Base-by-base conservation (phyloP, 2,329 filamentous ascomycete species). In the Pseudocercospora cruenta region DNA sequence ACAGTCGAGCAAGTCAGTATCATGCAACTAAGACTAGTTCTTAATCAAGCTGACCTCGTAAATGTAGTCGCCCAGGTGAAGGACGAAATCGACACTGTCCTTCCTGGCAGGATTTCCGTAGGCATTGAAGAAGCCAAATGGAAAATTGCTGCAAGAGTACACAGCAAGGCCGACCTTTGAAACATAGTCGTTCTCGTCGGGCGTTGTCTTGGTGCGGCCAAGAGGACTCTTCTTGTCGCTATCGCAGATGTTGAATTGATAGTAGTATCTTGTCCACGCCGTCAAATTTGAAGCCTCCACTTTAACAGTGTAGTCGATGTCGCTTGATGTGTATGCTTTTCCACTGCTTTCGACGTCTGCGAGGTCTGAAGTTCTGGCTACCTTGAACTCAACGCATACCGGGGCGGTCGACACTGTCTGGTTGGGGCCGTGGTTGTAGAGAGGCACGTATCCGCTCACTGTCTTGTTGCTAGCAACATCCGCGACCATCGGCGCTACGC, bases 231-330 rank as follows among this genome's bases (percentile, higher is more conserved):
- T 85, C 60, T 85, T 87, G 63, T 86, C 80, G 0, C 88, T 90
- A 61, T 82, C 80, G 73, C 90, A 93, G 31, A 92, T 83, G 22
- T 80, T 86, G 79, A 92, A 93, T 71, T 90, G 89, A 72, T 91
- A 91, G 72, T 85, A 89, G 76, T 92, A 91, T 1, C 81, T 83
- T 0, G 88, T 91, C 72, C 87, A 90, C 0, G 90, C 83, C 60
- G 85, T 79, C 47, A 92, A 76, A 14, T 85, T 84, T 58, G 78
- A 83, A 1, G 90, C 90, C 76, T 92, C 90, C 14, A 91, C 85
- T 82, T 92, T 92, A 66, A 92, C 81, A 0, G 90, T 93, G 74
- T 89, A 93, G 74, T 93, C 91, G 57, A 93, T 86, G 74, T 93
- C 90, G 0, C 86, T 90, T 39, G 85, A 90, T 0, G 91, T 93